These are phyloP conservation scores for Podosphaera aphanis DNA, from an alignment of 2,329 filamentous ascomycete genomes.

Conservation along the genomic window DNA sequence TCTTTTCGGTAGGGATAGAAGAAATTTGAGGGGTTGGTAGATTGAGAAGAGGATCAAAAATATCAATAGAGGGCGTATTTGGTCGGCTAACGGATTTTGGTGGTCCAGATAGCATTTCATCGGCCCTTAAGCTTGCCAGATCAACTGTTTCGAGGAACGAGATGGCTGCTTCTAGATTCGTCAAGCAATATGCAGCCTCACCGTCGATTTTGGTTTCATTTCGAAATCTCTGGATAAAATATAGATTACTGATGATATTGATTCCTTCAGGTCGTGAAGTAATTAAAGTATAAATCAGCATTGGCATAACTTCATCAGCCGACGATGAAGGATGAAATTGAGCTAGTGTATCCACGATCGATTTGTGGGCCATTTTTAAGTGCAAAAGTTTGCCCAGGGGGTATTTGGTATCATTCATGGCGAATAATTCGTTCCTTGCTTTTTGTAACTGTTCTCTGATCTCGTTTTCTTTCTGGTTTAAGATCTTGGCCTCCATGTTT, in stretches of 20 bases:
- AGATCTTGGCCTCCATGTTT: constrained; percentile 28
- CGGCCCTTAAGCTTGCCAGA: constrained; percentile 61
- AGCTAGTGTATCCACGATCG: constrained; percentile 67
- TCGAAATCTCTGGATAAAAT: constrained; percentile 81
- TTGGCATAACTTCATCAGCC: constrained; percentile 89
- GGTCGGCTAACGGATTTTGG: constrained; percentile 28
- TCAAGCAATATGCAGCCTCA: constrained; percentile 86
- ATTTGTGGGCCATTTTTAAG: constrained; percentile 72
- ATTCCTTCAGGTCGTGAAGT: constrained; percentile 69
- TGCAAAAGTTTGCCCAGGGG: constrained; percentile 79
- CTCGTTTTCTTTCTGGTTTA: constrained; percentile 36
- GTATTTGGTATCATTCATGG: constrained; percentile 71
- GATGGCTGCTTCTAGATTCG: constrained; percentile 84
- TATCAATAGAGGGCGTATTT: constrained; percentile 21
- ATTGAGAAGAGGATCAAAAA: constrained; percentile 11
- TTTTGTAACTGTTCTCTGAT: constrained; percentile 49
- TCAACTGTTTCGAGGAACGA: constrained; percentile 92
- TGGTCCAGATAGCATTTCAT: constrained; percentile 49
- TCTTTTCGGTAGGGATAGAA: constrained; percentile 8
- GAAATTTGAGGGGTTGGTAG: constrained; percentile 14
- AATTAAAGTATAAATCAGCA: constrained; percentile 87
- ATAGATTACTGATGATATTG: constrained; percentile 79
- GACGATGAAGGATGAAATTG: constrained; percentile 58
- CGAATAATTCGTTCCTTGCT: constrained; percentile 46
- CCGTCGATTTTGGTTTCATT: constrained; percentile 70